Evolutionary conservation across 2,329 filamentous ascomycete genomes (phyloP).

Genomic region (Pseudopithomyces chartarum): DNA sequence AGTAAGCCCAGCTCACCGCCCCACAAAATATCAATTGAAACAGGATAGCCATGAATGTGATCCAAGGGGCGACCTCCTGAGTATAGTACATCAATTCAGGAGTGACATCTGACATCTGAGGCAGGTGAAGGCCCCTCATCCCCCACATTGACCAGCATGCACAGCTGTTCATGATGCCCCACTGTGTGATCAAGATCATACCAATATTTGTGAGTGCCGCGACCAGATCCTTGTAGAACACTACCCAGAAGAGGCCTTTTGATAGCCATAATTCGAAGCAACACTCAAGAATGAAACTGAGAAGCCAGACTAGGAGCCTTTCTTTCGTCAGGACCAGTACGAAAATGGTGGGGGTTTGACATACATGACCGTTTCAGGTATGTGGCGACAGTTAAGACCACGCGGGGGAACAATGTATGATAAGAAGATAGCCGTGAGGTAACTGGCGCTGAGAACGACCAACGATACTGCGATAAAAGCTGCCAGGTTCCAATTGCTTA

Average conservation of each 20-base stretch:
- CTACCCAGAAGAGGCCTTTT: slow-evolving; percentile 15
- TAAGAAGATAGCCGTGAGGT: slow-evolving; percentile 15
- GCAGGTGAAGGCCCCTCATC: slow-evolving; percentile 17
- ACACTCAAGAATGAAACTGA: slow-evolving; percentile 17
- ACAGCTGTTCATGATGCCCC: slow-evolving; percentile 25
- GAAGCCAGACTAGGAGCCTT: slow-evolving; percentile 20
- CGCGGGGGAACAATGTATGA: slow-evolving; percentile 20
- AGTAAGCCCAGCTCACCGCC: slow-evolving; percentile 18
- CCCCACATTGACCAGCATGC: slow-evolving; percentile 24
- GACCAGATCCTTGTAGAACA: slow-evolving; percentile 24
- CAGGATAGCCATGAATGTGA: slow-evolving; percentile 18
- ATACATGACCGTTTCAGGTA: slow-evolving; percentile 22
- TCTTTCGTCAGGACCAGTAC: not conserved
- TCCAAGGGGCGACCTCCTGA: slow-evolving; percentile 16
- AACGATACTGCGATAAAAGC: slow-evolving; percentile 6
- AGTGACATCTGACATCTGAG: slow-evolving; percentile 18
- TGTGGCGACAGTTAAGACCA: slow-evolving; percentile 20
- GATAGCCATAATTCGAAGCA: slow-evolving; percentile 14
- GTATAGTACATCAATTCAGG: slow-evolving; percentile 22
- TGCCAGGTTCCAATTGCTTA: slow-evolving; percentile 1
- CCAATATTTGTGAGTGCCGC: slow-evolving; percentile 15
- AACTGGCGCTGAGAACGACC: slow-evolving; percentile 16
- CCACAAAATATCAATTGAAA: slow-evolving; percentile 24
- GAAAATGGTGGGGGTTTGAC: not conserved
- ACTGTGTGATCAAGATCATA: slow-evolving; percentile 20